These are phyloP conservation scores for Paecilomyces sp. DNA, from an alignment of 2,329 filamentous ascomycete species.

Conservation along the genomic window DNA sequence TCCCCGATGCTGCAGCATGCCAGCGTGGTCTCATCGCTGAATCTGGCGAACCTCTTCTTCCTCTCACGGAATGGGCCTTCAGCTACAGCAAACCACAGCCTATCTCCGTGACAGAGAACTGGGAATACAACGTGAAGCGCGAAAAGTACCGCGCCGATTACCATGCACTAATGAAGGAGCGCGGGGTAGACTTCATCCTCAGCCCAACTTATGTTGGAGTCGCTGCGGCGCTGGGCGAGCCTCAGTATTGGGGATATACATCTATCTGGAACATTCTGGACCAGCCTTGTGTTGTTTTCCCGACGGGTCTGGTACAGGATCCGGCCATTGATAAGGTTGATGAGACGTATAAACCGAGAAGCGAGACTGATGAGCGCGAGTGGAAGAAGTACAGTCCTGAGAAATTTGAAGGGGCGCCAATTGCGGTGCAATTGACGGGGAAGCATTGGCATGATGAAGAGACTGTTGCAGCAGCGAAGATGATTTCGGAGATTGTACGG, in stretches of 20 bases:
- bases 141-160: constrained; percentile 1
- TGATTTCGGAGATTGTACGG: neutral
- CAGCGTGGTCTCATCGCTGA: constrained; percentile 25
- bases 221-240: neutral
- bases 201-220: constrained; percentile 1
- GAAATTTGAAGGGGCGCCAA: constrained; percentile 36
- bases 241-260: constrained; percentile 22
- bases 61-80: constrained; percentile 20
- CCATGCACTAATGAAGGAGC: constrained; percentile 1
- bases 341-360: constrained; percentile 14
- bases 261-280: constrained; percentile 27
- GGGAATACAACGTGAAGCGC: constrained; percentile 7
- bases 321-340: constrained; percentile 14
- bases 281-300: constrained; percentile 18
- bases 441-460: constrained; percentile 49
- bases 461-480: constrained; percentile 23
- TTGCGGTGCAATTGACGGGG: constrained; percentile 47
- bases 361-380: constrained; percentile 21
- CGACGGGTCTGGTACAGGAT: constrained; percentile 18
- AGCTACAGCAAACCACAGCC: constrained; percentile 2
- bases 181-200: constrained; percentile 3
- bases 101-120: constrained; percentile 10
- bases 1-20: constrained; percentile 36
- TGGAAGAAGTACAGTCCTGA: constrained; percentile 25
- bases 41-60: constrained; percentile 20